Evolutionary conservation across 163 green algal species (phyloP), one percentile per base, ranked within the genome.

Genomic region (Volvox carteri): DNA sequence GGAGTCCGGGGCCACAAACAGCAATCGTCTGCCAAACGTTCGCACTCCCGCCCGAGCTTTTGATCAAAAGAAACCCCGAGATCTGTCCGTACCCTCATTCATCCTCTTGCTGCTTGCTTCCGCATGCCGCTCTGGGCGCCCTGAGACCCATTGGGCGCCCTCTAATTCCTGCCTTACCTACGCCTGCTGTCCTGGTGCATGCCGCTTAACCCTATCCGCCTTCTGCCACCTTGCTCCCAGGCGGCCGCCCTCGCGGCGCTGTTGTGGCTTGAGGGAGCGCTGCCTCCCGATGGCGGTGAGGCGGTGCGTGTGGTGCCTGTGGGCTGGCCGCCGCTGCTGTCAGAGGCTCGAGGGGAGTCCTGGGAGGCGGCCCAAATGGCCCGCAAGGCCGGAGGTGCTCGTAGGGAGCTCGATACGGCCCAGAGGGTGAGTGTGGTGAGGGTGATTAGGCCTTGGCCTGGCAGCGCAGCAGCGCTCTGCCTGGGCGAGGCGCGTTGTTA

Each of bases 241-340:
- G 78, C 78, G n/a, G 78, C 78, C 12, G 78, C 78, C 0, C 58
- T 86, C 41, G 78, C 78, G 0, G 78, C 78, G 28, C 58, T 86
- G 12, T 33, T 87, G 33, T 87, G 81, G 81, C 65, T 87, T 19
- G 81, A 87, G 48, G 65, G 81, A 37, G 65, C 65, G 4, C 65
- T 87, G 7, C 81, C 81, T 4, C 33, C 62, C 5, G 81, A 87
- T 35, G 81, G 81, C 67, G 81, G 81, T 68, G 81, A 87, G 46
- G 48, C 48, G 46, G 81, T 87, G 65, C 81, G 87, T 1, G 60
- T 91, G 35, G 79, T 91, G 33, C 87, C 87, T 2, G 87, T 91
- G 52, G 87, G 87, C 44, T 91, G 76, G 65, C 87, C 87, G 46
- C 87, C 87, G 54, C 70, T 91, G 72, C 79, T 91, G 67, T 80